phyloP scores from a whole-genome alignment of 768 basidiomycete species.

The Termitomyces sp. region DNA sequence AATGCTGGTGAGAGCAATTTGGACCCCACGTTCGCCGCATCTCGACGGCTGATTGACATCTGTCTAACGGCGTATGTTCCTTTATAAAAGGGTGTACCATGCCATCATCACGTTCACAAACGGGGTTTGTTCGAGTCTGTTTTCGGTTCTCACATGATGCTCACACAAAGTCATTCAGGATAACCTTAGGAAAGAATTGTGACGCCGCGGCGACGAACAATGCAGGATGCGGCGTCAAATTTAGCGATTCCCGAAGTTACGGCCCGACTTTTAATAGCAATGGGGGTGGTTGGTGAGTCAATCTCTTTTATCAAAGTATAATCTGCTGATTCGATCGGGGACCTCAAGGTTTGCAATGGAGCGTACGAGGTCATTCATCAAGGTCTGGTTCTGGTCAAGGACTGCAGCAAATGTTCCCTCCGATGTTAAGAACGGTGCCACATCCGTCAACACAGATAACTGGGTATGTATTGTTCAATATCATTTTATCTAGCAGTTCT shows the following conservation, averaged over 20 bases:
- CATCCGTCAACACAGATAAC: constrained; percentile 40
- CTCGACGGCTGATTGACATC: constrained; percentile 19
- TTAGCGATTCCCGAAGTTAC: constrained; percentile 41
- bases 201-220: constrained; percentile 45
- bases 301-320: neutral
- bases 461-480: constrained; percentile 40
- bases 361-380: constrained; percentile 53
- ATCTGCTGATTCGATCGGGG: neutral
- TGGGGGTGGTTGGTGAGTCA: constrained; percentile 58
- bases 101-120: constrained; percentile 40
- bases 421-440: constrained; percentile 40
- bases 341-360: constrained; percentile 58
- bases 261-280: constrained; percentile 55
- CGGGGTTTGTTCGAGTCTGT: constrained; percentile 33
- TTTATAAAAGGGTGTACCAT: constrained; percentile 44
- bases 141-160: neutral
- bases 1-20: constrained; percentile 33
- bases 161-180: constrained; percentile 23
- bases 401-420: constrained; percentile 36
- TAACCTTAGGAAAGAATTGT: constrained; percentile 41
- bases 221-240: constrained; percentile 54
- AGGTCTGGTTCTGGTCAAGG: constrained; percentile 72
- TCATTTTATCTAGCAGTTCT: neutral
- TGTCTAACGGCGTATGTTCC: neutral
- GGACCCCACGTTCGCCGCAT: constrained; percentile 45